These are phyloP conservation scores for Penicillium egyptiacum DNA, from an alignment of 495 filamentous ascomycete genomes.

Conservation along the genomic window DNA sequence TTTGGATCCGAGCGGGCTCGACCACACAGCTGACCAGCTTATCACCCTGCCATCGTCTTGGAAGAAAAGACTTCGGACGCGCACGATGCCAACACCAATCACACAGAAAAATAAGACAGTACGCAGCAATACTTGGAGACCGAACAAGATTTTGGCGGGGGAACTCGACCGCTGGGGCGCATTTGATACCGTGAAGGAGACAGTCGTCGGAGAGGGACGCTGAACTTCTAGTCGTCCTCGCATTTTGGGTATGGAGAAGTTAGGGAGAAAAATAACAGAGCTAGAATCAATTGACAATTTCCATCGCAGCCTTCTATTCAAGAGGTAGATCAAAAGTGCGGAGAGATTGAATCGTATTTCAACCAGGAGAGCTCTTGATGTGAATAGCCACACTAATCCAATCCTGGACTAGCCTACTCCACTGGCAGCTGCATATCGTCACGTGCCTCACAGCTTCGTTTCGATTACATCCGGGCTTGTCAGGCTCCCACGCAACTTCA, in stretches of 20 bases:
- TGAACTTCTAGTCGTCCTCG: constrained; percentile 60
- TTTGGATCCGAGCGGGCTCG: constrained; percentile 29
- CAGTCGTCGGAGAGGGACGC: constrained; percentile 82
- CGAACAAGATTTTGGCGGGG: constrained; percentile 54
- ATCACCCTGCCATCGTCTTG: constrained; percentile 24
- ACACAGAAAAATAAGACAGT: constrained; percentile 43
- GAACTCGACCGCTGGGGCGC: constrained; percentile 56
- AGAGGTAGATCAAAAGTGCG: neutral
- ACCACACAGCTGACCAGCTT: constrained; percentile 37
- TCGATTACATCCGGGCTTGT: constrained; percentile 16
- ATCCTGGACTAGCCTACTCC: constrained; percentile 11
- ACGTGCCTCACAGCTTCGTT: constrained; percentile 27
- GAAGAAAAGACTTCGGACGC: constrained; percentile 32
- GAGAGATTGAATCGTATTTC: constrained; percentile 5
- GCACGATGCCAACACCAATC: constrained; percentile 43
- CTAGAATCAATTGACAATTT: neutral
- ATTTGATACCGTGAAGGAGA: constrained; percentile 82
- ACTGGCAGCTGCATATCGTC: constrained; percentile 22
- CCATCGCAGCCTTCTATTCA: neutral
- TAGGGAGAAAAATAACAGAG: neutral
- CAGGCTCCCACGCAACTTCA: constrained; percentile 19
- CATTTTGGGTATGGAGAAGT: constrained; percentile 25
- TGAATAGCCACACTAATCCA: constrained; percentile 24
- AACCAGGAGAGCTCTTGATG: constrained; percentile 13
- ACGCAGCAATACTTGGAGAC: constrained; percentile 51